Base-by-base conservation (phyloP, 2,329 filamentous ascomycete genomes). In the Aureobasidium vineae region DNA sequence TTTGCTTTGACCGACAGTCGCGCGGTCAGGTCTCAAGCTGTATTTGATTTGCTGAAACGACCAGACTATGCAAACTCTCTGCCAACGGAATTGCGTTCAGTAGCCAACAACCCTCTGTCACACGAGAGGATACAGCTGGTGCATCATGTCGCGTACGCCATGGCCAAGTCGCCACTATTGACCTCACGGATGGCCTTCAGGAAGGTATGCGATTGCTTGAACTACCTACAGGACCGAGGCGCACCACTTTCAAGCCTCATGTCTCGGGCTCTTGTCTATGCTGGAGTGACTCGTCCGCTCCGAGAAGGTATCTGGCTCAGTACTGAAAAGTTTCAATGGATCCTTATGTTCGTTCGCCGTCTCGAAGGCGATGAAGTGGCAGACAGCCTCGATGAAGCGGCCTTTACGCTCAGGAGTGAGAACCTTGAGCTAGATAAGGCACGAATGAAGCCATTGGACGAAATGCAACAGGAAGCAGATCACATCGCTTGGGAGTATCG, bases 181-280 rank as follows among this genome's bases (percentile, higher is more conserved):
- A 72, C 68, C 10, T 75, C 80, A 0, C 77, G 77, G n/a, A 73
- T 75, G 13, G 77, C 82, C 0, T 82, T 79, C 67, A 74, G 78
- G n/a, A 70, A 80, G 33, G 78, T 84, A 8, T 77, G 79, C 69
- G 79, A 79, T 73, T 78, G 81, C 63, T 84, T 82, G 70, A 70
- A 73, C 7, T 82, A 79, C 69, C 75, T 85, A 3, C 72, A 74
- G 26, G 72, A 74, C 49, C 73, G 74, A 28, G 76, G 80, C 52
- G 80, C 78, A 10, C 79, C 79, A 1, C 72, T 84, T 19, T 73
- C 75, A 21, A 76, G 79, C 1, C 69, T 76, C 3, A 73, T 86
- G 66, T 78, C 77, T 7, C 78, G 80, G 38, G 81, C 84, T 0
- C 70, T 86, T 71, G 82, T 83, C 66, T 77, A 80, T 69, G 79